These are phyloP conservation scores for Colletotrichum kahawae DNA, from an alignment of 2,329 filamentous ascomycete species.

Conservation along the genomic window DNA sequence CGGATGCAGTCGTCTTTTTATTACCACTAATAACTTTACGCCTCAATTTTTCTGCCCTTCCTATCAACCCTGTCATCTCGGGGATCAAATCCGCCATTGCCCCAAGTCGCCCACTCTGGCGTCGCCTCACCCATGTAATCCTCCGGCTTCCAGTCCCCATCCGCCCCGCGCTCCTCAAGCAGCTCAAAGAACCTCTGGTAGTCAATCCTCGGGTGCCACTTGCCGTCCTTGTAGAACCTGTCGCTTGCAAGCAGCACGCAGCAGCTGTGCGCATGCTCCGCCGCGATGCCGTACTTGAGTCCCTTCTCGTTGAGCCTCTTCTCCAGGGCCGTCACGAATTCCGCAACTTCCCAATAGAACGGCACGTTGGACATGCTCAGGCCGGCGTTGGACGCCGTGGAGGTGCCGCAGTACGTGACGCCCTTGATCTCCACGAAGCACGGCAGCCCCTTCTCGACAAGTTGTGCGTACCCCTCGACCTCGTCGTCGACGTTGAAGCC, in stretches of 20 bases:
- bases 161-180: slow-evolving; percentile 69
- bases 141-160: slow-evolving; percentile 80
- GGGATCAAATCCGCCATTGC: slow-evolving; percentile 92
- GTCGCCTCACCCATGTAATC: slow-evolving; percentile 89
- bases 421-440: slow-evolving; percentile 97
- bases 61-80: slow-evolving; percentile 85
- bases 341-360: slow-evolving; percentile 88
- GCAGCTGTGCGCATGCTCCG: slow-evolving; percentile 94
- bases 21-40: slow-evolving; percentile 25
- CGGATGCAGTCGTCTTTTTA: slow-evolving; percentile 14
- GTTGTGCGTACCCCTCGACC: slow-evolving; percentile 84
- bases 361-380: slow-evolving; percentile 98
- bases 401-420: slow-evolving; percentile 95
- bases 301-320: slow-evolving; percentile 71
- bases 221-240: slow-evolving; percentile 76
- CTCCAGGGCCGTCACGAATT: slow-evolving; percentile 81
- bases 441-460: slow-evolving; percentile 84
- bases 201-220: slow-evolving; percentile 92
- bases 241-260: slow-evolving; percentile 86
- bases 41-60: slow-evolving; percentile 74
- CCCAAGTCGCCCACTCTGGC: slow-evolving; percentile 94
- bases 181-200: slow-evolving; percentile 88
- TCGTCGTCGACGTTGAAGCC: slow-evolving; percentile 98
- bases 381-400: slow-evolving; percentile 81
- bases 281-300: slow-evolving; percentile 86